Base-by-base conservation (phyloP, 31 red algal genomes). In the Odonthalia washingtoniensis region DNA sequence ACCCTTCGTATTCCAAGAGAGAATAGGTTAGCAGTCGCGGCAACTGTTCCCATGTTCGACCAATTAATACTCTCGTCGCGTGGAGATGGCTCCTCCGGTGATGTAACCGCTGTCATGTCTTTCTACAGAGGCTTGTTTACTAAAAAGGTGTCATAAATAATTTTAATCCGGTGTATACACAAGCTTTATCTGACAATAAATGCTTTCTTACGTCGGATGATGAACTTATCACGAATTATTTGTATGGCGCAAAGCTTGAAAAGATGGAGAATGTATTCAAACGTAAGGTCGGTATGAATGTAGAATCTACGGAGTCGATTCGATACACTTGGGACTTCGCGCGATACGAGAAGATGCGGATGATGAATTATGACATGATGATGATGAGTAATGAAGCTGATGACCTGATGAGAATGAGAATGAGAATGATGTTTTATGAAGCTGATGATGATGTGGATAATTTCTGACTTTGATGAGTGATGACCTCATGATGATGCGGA, bases 251-350 rank as follows among this genome's bases (percentile, higher is more conserved):
- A 42, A 94, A 89, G 77, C 78, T 94, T 64, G 90, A 93, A 35
- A 80, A 89, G 35, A 79, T 94, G 79, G 85, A 94, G 57, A 88
- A 94, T 85, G 91, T 89, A n/a, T 94, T 94, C 74, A 94, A 94
- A 69, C 88, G 91, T 61, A 83, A 65, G 40, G 70, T 46, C 53
- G 91, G 91, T 52, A 88, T 94, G 85, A 63, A 89, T 34, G 40
- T n/a, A n/a, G n/a, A n/a, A n/a, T n/a, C n/a, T n/a, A n/a, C n/a
- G n/a, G n/a, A n/a, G n/a, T n/a, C n/a, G n/a, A n/a, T n/a, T n/a
- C n/a, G n/a, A n/a, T n/a, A n/a, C n/a, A n/a, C n/a, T n/a, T n/a
- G n/a, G n/a, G n/a, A n/a, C n/a, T n/a, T n/a, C n/a, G n/a, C n/a
- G n/a, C n/a, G n/a, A n/a, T n/a, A n/a, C n/a, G n/a, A n/a, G n/a